Evolutionary conservation across 176 grass and related monocot genomes (phyloP).

Genomic region (Zea luxurians): DNA sequence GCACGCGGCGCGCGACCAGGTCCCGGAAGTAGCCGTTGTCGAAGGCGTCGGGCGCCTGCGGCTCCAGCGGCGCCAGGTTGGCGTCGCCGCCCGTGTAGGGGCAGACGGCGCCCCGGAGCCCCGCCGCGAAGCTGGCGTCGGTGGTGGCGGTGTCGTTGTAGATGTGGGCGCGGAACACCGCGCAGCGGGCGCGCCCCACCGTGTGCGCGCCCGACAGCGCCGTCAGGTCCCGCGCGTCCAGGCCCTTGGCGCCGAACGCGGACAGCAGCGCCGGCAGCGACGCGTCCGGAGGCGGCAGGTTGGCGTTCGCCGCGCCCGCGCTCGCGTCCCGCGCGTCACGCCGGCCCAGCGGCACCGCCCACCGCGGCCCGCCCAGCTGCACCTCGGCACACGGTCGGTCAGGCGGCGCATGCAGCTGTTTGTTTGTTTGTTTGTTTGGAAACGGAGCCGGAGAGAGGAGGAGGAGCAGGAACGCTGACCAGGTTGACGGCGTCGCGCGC

Average conservation of each 20-base stretch:
- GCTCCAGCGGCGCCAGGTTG: conserved; percentile 58
- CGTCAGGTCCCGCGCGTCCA: conserved; percentile 62
- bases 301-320: conserved; percentile 36
- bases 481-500: conserved; percentile 58
- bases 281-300: conserved; percentile 57
- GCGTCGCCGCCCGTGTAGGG: conserved; percentile 50
- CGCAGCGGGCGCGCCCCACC: conserved; percentile 58
- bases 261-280: conserved; percentile 49
- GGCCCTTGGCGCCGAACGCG: conserved; percentile 51
- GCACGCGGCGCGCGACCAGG: conserved; percentile 51
- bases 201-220: conserved; percentile 88
- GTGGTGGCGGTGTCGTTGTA: conserved; percentile 50
- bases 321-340: conserved; percentile 55
- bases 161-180: conserved; percentile 67
- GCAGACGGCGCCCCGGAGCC: conserved; percentile 34
- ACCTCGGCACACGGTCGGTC: background rate
- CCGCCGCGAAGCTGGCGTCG: conserved; percentile 54
- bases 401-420: too few relatives aligned
- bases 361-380: conserved; percentile 77
- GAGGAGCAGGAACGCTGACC: conserved; percentile 13
- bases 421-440: background rate
- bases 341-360: conserved; percentile 67
- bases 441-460: background rate
- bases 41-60: conserved; percentile 47
- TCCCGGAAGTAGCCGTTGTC: conserved; percentile 72